These are phyloP conservation scores for Monosporascus sp. DNA, from an alignment of 2,329 filamentous ascomycete genomes.

Conservation along the genomic window DNA sequence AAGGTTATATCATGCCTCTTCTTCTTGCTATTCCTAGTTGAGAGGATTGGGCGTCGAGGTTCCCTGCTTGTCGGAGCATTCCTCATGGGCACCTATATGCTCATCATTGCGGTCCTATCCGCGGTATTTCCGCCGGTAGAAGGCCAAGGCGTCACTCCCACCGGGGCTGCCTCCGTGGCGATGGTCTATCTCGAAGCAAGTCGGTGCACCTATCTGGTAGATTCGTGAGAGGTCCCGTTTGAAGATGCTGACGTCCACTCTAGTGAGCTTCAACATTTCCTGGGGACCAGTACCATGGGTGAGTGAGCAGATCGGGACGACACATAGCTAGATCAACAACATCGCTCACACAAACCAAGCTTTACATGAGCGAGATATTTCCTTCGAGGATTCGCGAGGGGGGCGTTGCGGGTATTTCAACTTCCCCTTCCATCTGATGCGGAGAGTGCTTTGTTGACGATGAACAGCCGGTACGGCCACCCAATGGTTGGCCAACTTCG, in stretches of 20 bases:
- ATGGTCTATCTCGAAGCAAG: slow-evolving; percentile 46
- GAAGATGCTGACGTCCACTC: slow-evolving; percentile 30
- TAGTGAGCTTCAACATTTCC: slow-evolving; percentile 44
- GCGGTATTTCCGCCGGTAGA: slow-evolving; percentile 35
- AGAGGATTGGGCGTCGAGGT: slow-evolving; percentile 41
- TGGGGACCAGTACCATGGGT: slow-evolving; percentile 49
- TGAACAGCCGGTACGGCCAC: slow-evolving; percentile 36
- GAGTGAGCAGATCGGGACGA: slow-evolving; percentile 1
- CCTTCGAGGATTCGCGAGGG: slow-evolving; percentile 43
- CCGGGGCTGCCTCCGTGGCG: slow-evolving; percentile 41
- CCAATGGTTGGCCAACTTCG: slow-evolving; percentile 48
- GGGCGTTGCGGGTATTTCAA: slow-evolving; percentile 32
- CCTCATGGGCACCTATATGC: slow-evolving; percentile 47
- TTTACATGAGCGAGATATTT: slow-evolving; percentile 46
- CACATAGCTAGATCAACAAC: background rate
- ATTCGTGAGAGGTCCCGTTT: background rate
- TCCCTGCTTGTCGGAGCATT: slow-evolving; percentile 43
- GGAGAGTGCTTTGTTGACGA: background rate
- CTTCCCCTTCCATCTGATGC: background rate
- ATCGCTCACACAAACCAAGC: slow-evolving; percentile 13
- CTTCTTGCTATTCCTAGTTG: slow-evolving; percentile 43
- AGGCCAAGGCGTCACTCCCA: slow-evolving; percentile 24
- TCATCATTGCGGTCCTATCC: slow-evolving; percentile 44
- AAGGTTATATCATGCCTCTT: slow-evolving; percentile 42
- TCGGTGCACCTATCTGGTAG: background rate